These are phyloP conservation scores for Platanus orientalis DNA, from an alignment of 164 flowering plant genomes.

Conservation along the genomic window DNA sequence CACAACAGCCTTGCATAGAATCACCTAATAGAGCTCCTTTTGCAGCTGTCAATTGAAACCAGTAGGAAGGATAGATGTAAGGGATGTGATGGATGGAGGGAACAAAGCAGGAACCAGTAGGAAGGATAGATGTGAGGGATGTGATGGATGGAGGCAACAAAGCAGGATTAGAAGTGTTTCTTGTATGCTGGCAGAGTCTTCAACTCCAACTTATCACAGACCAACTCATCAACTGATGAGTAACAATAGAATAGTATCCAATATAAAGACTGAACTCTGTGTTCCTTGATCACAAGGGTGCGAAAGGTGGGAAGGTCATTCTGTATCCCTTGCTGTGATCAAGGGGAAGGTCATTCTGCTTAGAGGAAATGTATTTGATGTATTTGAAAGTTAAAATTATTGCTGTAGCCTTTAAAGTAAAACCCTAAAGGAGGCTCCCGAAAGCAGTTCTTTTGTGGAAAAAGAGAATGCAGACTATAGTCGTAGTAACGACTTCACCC, in stretches of 20 bases:
- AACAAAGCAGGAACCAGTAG: background rate
- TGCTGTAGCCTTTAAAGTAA: too few species aligned
- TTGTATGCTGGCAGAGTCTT: background rate
- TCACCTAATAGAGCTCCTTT: constrained; percentile 57
- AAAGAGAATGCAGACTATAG: too few species aligned
- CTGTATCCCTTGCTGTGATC: too few species aligned
- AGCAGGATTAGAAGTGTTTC: background rate
- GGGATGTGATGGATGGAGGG: background rate
- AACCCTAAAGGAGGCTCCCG: too few species aligned
- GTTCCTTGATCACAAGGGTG: too few species aligned
- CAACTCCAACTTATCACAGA: background rate
- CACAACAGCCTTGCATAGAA: constrained; percentile 12
- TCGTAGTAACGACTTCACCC: too few species aligned
- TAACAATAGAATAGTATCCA: background rate
- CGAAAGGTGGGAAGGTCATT: too few species aligned
- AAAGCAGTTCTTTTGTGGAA: too few species aligned
- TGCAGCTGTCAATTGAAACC: constrained; percentile 34
- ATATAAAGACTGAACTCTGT: background rate
- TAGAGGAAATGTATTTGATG: too few species aligned
- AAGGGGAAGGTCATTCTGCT: too few species aligned
- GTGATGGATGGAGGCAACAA: background rate
- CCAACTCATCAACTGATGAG: constrained; percentile 2
- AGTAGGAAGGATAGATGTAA: background rate
- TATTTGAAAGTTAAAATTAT: too few species aligned
- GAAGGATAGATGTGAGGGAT: background rate